A percentile compares a stretch with the other conserved stretches of the same genome.
phyloP scores from a whole-genome alignment of 495 filamentous ascomycete genomes.

The Apodospora peruviana region DNA sequence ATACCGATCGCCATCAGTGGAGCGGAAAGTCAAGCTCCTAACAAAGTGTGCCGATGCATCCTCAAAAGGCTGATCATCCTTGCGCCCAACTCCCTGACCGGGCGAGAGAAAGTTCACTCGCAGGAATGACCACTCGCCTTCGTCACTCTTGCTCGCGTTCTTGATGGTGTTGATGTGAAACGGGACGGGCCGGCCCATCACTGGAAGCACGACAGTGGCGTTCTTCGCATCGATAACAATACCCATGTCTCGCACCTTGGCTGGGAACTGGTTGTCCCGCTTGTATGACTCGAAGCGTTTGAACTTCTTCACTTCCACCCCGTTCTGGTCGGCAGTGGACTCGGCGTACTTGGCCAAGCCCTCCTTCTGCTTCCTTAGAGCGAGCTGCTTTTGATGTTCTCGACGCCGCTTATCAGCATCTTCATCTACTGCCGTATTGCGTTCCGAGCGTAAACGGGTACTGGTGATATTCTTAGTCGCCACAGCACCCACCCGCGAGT shows the following conservation, averaged over 20 bases:
- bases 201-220: slow-evolving; percentile 82
- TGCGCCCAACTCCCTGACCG: slow-evolving; percentile 94
- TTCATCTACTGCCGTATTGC: slow-evolving; percentile 78
- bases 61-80: slow-evolving; percentile 98
- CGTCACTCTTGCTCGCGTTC: slow-evolving; percentile 90
- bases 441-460: slow-evolving; percentile 86
- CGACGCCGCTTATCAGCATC: slow-evolving; percentile 82
- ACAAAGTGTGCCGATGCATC: slow-evolving; percentile 94
- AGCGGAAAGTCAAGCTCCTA: slow-evolving; percentile 88
- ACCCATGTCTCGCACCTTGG: slow-evolving; percentile 72
- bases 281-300: slow-evolving; percentile 99
- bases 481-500: slow-evolving; percentile 73
- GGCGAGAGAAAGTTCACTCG: slow-evolving; percentile 97
- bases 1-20: slow-evolving; percentile 79
- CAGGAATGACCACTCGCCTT: slow-evolving; percentile 88
- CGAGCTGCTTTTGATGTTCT: slow-evolving; percentile 90
- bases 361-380: slow-evolving; percentile 79
- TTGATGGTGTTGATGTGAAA: slow-evolving; percentile 99
- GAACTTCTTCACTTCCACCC: slow-evolving; percentile 90
- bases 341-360: slow-evolving; percentile 76
- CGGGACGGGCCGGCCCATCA: slow-evolving; percentile 95
- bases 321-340: slow-evolving; percentile 77
- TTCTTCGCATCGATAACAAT: slow-evolving; percentile 89
- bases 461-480: slow-evolving; percentile 89
- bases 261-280: slow-evolving; percentile 89